These are phyloP conservation scores for Exobasidium cylindrosporum DNA, from an alignment of 1,284 basidiomycete genomes.

Conservation along the genomic window DNA sequence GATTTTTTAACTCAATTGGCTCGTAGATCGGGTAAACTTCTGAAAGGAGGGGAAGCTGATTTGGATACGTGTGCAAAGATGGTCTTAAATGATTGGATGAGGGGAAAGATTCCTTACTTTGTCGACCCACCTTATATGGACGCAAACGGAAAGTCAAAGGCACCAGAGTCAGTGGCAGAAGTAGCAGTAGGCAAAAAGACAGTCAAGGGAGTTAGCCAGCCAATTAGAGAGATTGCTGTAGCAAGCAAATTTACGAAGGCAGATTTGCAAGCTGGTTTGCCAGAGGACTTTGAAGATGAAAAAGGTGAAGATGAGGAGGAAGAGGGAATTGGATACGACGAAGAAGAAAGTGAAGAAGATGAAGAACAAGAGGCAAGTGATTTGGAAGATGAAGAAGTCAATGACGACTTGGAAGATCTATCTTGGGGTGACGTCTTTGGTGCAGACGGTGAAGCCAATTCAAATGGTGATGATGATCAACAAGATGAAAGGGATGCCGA, in stretches of 20 bases:
- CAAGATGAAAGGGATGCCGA: constrained; percentile 49
- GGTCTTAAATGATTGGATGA: constrained; percentile 93
- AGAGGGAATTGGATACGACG: constrained; percentile 38
- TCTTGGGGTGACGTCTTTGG: constrained; percentile 76
- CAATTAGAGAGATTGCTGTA: constrained; percentile 62
- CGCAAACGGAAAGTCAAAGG: constrained; percentile 32
- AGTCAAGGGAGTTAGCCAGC: constrained; percentile 63
- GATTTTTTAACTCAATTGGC: constrained; percentile 81
- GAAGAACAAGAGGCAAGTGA: constrained; percentile 23
- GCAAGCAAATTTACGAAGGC: constrained; percentile 60
- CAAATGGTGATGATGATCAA: constrained; percentile 9
- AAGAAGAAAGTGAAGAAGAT: constrained; percentile 35
- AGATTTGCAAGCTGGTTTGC: constrained; percentile 47
- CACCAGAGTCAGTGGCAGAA: constrained; percentile 7
- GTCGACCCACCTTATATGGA: constrained; percentile 63
- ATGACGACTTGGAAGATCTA: constrained; percentile 62
- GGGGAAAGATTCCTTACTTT: constrained; percentile 88
- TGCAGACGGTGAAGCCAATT: constrained; percentile 53
- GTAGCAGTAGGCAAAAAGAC: constrained; percentile 51
- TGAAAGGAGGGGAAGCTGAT: constrained; percentile 94
- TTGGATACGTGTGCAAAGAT: constrained; percentile 90
- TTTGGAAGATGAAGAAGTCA: constrained; percentile 28
- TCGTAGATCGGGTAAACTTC: constrained; percentile 81
- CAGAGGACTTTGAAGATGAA: constrained; percentile 51
- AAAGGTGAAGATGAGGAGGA: constrained; percentile 44